Evolutionary conservation across 352 stramenopile species (phyloP).

Genomic region (Pythium graminicola): DNA sequence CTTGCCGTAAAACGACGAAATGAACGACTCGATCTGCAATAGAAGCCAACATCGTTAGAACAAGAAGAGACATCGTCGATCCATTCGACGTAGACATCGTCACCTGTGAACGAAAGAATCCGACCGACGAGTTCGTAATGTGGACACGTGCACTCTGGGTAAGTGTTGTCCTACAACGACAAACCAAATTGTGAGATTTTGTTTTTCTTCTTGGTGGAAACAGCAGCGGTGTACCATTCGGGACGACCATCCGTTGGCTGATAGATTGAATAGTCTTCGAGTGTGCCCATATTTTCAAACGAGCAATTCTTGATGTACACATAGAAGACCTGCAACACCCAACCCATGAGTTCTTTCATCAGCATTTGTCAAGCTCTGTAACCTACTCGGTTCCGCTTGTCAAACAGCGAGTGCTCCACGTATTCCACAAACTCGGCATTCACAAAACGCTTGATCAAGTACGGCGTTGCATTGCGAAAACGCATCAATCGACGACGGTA

Average conservation of each 20-base stretch:
- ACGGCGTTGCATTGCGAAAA: conserved; percentile 64
- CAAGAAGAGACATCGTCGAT: too few species aligned
- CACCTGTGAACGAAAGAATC: conserved; percentile 69
- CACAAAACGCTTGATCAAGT: conserved; percentile 73
- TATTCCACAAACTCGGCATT: conserved; percentile 69
- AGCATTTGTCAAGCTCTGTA: too few species aligned
- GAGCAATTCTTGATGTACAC: conserved; percentile 72
- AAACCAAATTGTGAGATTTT: background rate
- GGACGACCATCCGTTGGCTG: conserved; percentile 28
- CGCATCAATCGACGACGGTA: conserved; percentile 54
- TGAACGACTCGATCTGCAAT: conserved; percentile 68
- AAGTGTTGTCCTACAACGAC: conserved; percentile 45
- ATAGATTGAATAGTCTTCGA: conserved; percentile 72
- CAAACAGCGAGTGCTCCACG: conserved; percentile 66
- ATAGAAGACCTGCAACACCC: conserved; percentile 49
- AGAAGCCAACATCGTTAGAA: too few species aligned
- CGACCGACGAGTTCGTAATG: conserved; percentile 67
- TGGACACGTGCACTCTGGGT: conserved; percentile 60
- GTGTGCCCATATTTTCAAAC: conserved; percentile 55
- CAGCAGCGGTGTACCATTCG: conserved; percentile 32
- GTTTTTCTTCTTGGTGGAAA: too few species aligned
- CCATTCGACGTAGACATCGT: background rate
- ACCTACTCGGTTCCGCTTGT: conserved; percentile 64
- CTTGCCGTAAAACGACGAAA: conserved; percentile 60
- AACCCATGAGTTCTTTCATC: background rate